These are phyloP conservation scores for Raffaelea ambrosiae DNA, from an alignment of 2,329 filamentous ascomycete genomes.

Conservation along the genomic window DNA sequence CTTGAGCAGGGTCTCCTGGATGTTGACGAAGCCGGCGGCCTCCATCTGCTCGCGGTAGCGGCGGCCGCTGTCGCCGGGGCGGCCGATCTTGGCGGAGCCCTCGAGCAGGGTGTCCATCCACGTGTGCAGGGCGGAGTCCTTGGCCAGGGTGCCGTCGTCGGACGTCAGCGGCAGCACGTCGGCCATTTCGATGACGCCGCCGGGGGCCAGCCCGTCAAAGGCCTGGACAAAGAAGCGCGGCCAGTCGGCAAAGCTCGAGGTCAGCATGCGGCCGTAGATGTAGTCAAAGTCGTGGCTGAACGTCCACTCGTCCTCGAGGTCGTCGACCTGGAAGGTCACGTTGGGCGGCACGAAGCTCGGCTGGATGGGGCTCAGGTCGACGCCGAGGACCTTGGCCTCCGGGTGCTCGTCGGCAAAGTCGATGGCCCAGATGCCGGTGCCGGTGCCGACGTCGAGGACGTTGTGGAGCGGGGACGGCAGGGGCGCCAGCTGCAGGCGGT, in stretches of 20 bases:
- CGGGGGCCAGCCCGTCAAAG: neutral
- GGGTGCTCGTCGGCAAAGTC: slow-evolving; percentile 16
- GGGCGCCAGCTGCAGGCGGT: slow-evolving; percentile 14
- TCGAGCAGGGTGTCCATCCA: neutral
- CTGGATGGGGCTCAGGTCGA: slow-evolving; percentile 18
- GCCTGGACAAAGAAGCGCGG: neutral
- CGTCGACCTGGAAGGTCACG: neutral
- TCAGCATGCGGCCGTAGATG: slow-evolving; percentile 10
- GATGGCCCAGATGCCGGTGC: slow-evolving; percentile 16
- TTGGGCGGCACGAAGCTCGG: slow-evolving; percentile 9
- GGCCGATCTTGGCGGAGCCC: neutral
- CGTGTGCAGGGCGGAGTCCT: neutral
- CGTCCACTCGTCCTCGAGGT: neutral
- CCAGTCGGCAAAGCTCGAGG: neutral
- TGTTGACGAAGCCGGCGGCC: slow-evolving; percentile 22
- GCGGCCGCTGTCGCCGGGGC: neutral
- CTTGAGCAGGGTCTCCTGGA: slow-evolving; percentile 20
- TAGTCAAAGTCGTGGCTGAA: slow-evolving; percentile 18
- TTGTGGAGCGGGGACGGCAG: slow-evolving; percentile 4
- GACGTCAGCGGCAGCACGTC: neutral
- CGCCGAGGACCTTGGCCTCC: slow-evolving; percentile 15
- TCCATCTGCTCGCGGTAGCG: slow-evolving; percentile 16
- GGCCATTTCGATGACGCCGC: neutral
- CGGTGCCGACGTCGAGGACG: slow-evolving; percentile 17
- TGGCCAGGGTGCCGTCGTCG: neutral